phyloP scores from a whole-genome alignment of 2,329 filamentous ascomycete species.

The Monilinia vaccinii-corymbosi region DNA sequence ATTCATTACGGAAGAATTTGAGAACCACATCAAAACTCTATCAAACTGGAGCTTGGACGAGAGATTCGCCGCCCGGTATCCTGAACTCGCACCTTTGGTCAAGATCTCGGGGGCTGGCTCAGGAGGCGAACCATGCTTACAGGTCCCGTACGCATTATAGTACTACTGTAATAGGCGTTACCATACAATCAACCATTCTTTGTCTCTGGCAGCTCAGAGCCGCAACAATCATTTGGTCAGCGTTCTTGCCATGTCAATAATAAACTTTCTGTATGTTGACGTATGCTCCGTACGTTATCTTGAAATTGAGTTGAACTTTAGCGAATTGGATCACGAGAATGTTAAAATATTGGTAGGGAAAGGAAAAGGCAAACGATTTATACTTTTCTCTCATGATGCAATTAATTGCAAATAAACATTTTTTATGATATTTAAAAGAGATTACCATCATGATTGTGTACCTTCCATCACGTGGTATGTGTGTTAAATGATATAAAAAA shows the following conservation, averaged over 20 bases:
- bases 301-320: not conserved
- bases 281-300: no score
- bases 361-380: no score
- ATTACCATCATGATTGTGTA: no score
- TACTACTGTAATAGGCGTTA: not conserved
- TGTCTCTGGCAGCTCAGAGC: not conserved
- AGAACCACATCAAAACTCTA: slow-evolving; percentile 15
- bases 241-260: not conserved
- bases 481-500: no score
- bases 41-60: slow-evolving; percentile 25
- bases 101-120: not conserved
- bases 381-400: no score
- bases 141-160: not conserved
- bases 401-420: no score
- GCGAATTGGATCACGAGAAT: no score
- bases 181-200: not conserved
- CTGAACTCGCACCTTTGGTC: slow-evolving; percentile 17
- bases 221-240: not conserved
- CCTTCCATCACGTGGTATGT: no score
- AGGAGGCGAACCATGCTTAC: not conserved
- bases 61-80: slow-evolving; percentile 21
- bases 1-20: slow-evolving; percentile 17
- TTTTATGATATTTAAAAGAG: no score
- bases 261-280: not conserved
- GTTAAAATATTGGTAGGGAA: no score